Evolutionary conservation across 805 yeast species (phyloP).

Genomic region (Yarrowia bubula): DNA sequence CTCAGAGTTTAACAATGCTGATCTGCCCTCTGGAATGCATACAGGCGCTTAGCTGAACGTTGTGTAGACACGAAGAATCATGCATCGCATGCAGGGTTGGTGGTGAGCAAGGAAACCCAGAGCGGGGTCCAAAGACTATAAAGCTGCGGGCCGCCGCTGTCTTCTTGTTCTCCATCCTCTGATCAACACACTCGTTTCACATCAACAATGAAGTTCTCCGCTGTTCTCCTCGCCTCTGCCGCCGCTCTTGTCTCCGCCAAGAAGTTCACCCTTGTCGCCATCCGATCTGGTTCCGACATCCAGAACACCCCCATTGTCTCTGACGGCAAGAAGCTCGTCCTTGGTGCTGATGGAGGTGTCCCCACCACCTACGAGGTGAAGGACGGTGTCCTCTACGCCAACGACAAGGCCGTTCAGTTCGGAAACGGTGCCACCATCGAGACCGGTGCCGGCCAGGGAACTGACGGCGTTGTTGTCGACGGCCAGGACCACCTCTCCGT

Average conservation of each 20-base stretch:
- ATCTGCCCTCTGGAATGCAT: conserved; percentile 7
- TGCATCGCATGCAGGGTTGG: conserved; percentile 2
- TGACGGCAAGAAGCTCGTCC: neutral
- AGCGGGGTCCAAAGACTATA: neutral
- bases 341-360: neutral
- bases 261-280: conserved; percentile 13
- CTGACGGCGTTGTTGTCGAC: neutral
- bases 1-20: neutral
- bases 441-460: neutral
- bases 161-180: neutral
- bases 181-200: conserved; percentile 6
- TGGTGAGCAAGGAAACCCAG: neutral
- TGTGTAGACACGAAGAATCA: conserved; percentile 2
- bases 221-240: conserved; percentile 19
- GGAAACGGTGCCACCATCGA: neutral
- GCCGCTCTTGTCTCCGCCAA: conserved; percentile 12
- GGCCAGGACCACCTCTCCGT: neutral
- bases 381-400: conserved; percentile 13
- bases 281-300: conserved; percentile 24
- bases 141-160: neutral
- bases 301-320: conserved; percentile 6
- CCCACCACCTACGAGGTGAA: conserved; percentile 13
- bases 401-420: conserved; percentile 21
- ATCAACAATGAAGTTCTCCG: conserved; percentile 8
- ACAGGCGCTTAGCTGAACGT: neutral